A percentile compares a stretch with the other conserved stretches of the same genome.
Evolutionary conservation across 148 eudicot genomes (phyloP).

Genomic region (Camellia sinensis): DNA sequence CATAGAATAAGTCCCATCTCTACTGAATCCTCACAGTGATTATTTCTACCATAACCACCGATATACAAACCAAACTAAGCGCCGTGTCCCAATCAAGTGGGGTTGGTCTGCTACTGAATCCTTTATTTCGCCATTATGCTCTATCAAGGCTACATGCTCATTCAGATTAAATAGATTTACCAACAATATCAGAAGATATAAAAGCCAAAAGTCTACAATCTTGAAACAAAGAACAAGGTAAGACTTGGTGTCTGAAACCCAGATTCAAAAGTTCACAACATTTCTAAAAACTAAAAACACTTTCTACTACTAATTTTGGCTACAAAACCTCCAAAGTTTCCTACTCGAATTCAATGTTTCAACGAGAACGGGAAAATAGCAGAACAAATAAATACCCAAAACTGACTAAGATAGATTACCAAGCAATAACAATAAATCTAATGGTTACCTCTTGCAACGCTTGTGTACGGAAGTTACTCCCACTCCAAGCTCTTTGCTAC

Average conservation of each 20-base stretch:
- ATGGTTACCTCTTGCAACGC: conserved; percentile 65
- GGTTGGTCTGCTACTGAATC: no score
- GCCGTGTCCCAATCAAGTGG: no score
- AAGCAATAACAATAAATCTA: background rate
- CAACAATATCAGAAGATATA: background rate
- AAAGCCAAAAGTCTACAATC: no score
- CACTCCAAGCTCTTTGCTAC: conserved; percentile 25
- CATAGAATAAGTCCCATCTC: background rate
- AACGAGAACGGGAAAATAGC: background rate
- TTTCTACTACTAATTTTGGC: no score
- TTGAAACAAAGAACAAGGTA: background rate
- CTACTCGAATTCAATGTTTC: background rate
- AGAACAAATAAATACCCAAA: conserved; percentile 5
- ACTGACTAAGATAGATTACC: background rate
- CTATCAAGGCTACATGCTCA: no score
- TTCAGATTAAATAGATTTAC: no score
- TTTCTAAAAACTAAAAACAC: background rate
- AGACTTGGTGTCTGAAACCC: background rate
- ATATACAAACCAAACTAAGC: no score
- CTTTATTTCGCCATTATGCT: no score
- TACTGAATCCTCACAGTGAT: background rate
- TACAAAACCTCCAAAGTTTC: background rate
- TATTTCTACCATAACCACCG: background rate
- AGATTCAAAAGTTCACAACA: conserved; percentile 4
- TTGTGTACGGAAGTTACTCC: conserved; percentile 40